Evolutionary conservation across 192 early-diverging fungal species (phyloP).

Genomic region (Jimgerdemannia flammicorona): DNA sequence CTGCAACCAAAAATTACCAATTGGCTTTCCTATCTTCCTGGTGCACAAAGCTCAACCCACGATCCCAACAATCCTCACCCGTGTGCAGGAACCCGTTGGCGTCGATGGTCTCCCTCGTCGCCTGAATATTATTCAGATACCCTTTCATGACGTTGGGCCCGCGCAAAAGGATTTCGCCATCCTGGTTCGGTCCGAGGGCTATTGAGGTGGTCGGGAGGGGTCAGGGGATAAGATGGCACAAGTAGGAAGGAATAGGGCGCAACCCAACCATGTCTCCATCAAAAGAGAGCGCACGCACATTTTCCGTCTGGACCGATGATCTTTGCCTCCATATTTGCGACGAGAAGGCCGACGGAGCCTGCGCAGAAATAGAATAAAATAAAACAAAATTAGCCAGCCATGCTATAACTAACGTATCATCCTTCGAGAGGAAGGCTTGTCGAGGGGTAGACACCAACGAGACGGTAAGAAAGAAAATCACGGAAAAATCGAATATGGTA

Average conservation of each 20-base stretch:
- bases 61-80: slow-evolving; percentile 41
- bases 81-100: slow-evolving; percentile 45
- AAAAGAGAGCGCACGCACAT: slow-evolving; percentile 22
- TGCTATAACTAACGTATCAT: too few relatives aligned
- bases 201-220: not conserved
- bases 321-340: slow-evolving; percentile 39
- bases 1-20: too few relatives aligned
- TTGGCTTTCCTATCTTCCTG: too few relatives aligned
- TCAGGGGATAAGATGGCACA: not conserved
- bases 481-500: too few relatives aligned
- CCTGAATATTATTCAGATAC: slow-evolving; percentile 44
- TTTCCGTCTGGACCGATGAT: slow-evolving; percentile 46
- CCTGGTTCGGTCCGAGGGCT: slow-evolving; percentile 42
- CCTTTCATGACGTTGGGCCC: slow-evolving; percentile 51
- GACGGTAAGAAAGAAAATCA: too few relatives aligned
- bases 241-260: not conserved
- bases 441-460: too few relatives aligned
- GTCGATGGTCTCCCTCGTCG: slow-evolving; percentile 36
- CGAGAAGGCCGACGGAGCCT: slow-evolving; percentile 44
- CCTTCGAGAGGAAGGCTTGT: too few relatives aligned
- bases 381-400: too few relatives aligned
- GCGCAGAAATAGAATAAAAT: not conserved
- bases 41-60: too few relatives aligned
- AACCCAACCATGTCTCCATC: not conserved
- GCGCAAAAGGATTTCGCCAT: slow-evolving; percentile 41